A percentile compares a stretch with the other conserved stretches of the same genome.
Conservation (phyloP, 2,329 filamentous ascomycete genomes). For the Phyllosticta capitalensis region DNA sequence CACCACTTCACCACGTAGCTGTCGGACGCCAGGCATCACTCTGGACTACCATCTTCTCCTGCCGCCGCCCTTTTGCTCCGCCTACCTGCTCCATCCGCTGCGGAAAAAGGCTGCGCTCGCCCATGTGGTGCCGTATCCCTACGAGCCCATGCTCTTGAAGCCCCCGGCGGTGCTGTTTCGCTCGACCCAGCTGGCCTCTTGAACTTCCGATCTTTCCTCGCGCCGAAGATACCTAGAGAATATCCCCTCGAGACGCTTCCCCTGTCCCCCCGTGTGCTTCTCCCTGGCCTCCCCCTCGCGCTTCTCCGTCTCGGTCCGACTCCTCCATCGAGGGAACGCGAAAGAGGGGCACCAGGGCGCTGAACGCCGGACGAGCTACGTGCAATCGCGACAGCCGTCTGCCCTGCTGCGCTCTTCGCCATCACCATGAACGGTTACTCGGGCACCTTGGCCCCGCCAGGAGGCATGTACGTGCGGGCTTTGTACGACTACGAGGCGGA, state of each 20-base stretch:
- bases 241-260: not conserved
- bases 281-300: conserved; percentile 5
- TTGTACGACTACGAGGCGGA: conserved; percentile 98
- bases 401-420: conserved; percentile 13
- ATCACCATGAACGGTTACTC: conserved; percentile 41
- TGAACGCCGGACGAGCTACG: not conserved
- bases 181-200: conserved; percentile 10
- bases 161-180: conserved; percentile 12
- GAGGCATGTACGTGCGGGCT: conserved; percentile 78
- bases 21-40: not conserved
- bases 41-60: not conserved
- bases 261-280: conserved; percentile 1
- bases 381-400: conserved; percentile 6
- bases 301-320: conserved; percentile 10
- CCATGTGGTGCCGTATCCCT: conserved; percentile 10
- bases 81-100: not conserved
- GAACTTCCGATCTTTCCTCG: conserved; percentile 4
- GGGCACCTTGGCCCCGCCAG: conserved; percentile 40
- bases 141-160: conserved; percentile 12
- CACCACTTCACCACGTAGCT: not conserved
- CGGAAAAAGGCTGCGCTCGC: conserved; percentile 1
- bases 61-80: conserved; percentile 1
- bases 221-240: not conserved
- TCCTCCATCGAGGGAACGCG: conserved; percentile 2
- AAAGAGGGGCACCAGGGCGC: conserved; percentile 8